Evolutionary conservation across 805 yeast genomes (phyloP).

Genomic region (Vanderwaltozyma tropicalis): DNA sequence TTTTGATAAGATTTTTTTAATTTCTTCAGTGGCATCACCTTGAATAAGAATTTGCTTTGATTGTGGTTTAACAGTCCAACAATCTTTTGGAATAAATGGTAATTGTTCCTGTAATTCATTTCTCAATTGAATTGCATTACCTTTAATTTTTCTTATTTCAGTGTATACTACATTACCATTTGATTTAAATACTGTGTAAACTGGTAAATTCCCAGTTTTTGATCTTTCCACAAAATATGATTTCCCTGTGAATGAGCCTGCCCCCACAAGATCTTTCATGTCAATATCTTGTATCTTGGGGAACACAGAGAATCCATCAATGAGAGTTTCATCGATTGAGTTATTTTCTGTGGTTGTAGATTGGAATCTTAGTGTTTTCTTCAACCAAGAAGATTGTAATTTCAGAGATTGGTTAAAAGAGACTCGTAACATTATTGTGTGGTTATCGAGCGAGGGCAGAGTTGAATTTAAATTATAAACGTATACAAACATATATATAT

Average conservation of each 20-base stretch:
- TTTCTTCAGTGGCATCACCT: conserved; percentile 34
- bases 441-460: no score
- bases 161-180: conserved; percentile 55
- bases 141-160: conserved; percentile 60
- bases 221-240: conserved; percentile 37
- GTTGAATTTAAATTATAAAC: no score
- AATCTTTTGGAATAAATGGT: conserved; percentile 37
- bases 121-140: conserved; percentile 56
- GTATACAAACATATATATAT: no score
- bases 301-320: not conserved
- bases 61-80: conserved; percentile 39
- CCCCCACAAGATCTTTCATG: not conserved
- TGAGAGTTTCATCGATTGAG: no score
- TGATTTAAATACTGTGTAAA: conserved; percentile 53
- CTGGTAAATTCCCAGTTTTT: conserved; percentile 64
- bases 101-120: conserved; percentile 48
- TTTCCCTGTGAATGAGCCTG: not conserved
- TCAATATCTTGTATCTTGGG: not conserved
- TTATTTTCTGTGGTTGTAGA: no score
- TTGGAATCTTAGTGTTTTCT: no score
- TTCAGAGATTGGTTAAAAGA: no score
- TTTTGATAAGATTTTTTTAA: conserved; percentile 24
- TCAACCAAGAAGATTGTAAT: no score
- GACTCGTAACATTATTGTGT: no score
- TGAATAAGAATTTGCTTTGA: conserved; percentile 44